Percentiles rank a stretch among this genome's conserved stretches.
Conservation (phyloP, 2,329 filamentous ascomycete species). For the Fusarium graminum region DNA sequence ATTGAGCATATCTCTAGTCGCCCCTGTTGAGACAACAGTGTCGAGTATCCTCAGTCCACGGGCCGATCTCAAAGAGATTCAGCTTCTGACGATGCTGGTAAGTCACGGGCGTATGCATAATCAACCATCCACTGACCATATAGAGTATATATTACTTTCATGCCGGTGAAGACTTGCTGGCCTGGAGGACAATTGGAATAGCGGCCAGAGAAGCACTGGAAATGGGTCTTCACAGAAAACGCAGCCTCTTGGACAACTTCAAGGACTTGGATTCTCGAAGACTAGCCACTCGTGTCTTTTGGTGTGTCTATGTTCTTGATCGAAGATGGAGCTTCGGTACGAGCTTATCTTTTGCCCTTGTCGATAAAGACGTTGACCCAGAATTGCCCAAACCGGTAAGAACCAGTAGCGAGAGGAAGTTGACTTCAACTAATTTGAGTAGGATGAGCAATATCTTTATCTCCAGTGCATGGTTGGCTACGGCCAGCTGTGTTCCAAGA, state of each 20-base stretch:
- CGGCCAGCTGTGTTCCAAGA: conserved; percentile 59
- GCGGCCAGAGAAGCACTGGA: conserved; percentile 62
- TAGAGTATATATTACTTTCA: conserved; percentile 60
- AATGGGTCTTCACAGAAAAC: conserved; percentile 62
- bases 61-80: conserved; percentile 54
- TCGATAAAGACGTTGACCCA: conserved; percentile 64
- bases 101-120: background rate
- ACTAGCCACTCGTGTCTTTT: conserved; percentile 59
- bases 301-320: conserved; percentile 65
- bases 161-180: conserved; percentile 63
- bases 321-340: conserved; percentile 66
- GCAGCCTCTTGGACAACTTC: conserved; percentile 58
- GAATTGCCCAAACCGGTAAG: conserved; percentile 59
- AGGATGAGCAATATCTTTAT: conserved; percentile 55
- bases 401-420: fast-evolving
- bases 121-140: background rate
- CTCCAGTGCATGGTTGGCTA: conserved; percentile 63
- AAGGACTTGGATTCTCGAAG: conserved; percentile 49
- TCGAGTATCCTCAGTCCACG: conserved; percentile 49
- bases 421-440: fast-evolving
- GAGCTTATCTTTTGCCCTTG: conserved; percentile 62
- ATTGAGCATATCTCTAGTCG: conserved; percentile 48
- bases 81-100: conserved; percentile 52
- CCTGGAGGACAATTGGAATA: conserved; percentile 62
- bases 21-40: conserved; percentile 49